Base-by-base conservation (phyloP, 2,329 filamentous ascomycete species). In the Cordyceps cateniannulata region DNA sequence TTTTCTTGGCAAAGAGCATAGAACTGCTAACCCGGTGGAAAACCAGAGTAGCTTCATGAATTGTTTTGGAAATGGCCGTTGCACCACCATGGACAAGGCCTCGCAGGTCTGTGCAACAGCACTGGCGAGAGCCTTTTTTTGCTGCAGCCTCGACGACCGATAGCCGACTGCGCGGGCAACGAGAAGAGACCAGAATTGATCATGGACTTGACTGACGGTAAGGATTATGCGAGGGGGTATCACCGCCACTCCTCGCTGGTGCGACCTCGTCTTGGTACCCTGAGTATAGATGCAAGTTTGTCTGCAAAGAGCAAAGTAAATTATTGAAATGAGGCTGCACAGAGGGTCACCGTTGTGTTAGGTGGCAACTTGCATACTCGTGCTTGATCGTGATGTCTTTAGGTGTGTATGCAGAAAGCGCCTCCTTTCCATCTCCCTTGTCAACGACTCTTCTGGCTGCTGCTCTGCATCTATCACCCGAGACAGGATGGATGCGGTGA, bases 401-500 rank as follows among this genome's bases (percentile, higher is more conserved):
- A 35, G 53, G n/a, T n/a, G 40, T 22, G 42, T 10, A 44, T 3
- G 24, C 24, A 25, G 38, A 8, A 14, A 27, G 38, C 29, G 5
- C 12, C 16, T 10, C 16, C 8, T 14, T 5, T 18, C 18, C 47
- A 50, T 42, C n/a, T n/a, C n/a, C n/a, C n/a, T n/a, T n/a, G 32
- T 42, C 55, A 25, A 47, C 16, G 35, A 42, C 45, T 44, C 22
- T 35, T 29, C 18, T 47, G n/a, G 40, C 40, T 25, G 55, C 24
- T 18, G 18, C 48, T 18, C 3, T 24, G n/a, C 20, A 45, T 45
- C 38, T 29, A 48, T 32, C 24, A 59, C 35, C 47, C 55, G 47
- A 50, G 55, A 51, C 47, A 59, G 22, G 24, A 51, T 32, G 55
- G 42, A 59, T 59, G 47, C 55, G 55, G 47, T 50, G 47, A 59